Base-by-base conservation (phyloP, 2,329 filamentous ascomycete species). In the Grosmannia penicillata region DNA sequence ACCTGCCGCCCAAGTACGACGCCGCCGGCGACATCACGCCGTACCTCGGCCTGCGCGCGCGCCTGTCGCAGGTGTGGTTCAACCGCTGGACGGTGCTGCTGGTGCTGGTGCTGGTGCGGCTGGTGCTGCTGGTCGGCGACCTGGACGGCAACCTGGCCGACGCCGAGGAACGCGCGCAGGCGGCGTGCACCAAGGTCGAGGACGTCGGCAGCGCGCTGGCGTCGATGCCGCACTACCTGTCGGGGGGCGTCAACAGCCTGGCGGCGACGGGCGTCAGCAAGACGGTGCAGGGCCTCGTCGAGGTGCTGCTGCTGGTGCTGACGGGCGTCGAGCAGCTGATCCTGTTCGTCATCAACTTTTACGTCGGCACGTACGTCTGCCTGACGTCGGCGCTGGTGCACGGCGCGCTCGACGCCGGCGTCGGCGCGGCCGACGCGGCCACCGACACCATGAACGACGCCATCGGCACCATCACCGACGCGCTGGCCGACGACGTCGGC, bases 211-310 rank as follows among this genome's bases (percentile, higher is more conserved):
- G 86, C 55, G 73, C 85, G 43, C 89, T 98, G 84, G 91, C 89
- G 28, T 96, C 91, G 27, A 94, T 96, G 86, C 91, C 91, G 41
- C 82, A 95, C 59, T 96, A 94, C 61, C 78, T 96, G 55, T 82
- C 87, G 2, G 66, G 72, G 37, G 91, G 91, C 39, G 78, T 95
- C 54, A 98, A 98, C 60, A 73, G 84, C 42, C 63, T 96, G 48
- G 81, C 84, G 8, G 83, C 85, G 24, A 70, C 70, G 34, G 79
- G 83, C 40, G 78, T 96, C 48, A 83, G 87, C 49, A 77, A 79
- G 49, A 76, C 85, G 8, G 76, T 96, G 47, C 70, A 76, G 45
- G 89, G 75, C 35, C 70, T 96, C 56, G 82, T 91, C 57, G 66
- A 75, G 30, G 76, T 91, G 60, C 68, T 96, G 36, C 67, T 78